Evolutionary conservation across 768 basidiomycete genomes (phyloP), one percentile per base, ranked within the genome.

Genomic region (Tricholoma sp.): DNA sequence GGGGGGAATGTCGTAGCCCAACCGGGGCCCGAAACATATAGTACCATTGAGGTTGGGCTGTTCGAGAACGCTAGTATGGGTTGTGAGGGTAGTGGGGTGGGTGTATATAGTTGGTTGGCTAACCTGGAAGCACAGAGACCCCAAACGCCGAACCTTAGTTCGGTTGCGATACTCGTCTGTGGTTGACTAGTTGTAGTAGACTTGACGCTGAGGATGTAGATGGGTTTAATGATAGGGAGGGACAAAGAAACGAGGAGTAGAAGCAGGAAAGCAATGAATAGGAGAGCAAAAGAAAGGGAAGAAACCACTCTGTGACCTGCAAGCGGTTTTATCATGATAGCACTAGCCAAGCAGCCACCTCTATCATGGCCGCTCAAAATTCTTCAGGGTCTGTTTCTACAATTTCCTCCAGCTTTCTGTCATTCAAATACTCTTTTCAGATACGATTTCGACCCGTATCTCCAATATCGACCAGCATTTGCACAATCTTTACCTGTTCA

Each of bases 401-500:
- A 16, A 1, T 14, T 37, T 14, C 16, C 12, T 16, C 14, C 5
- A n/a, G 5, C 14, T 6, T 37, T 37, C 5, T 12, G 2, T 4
- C 6, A 16, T 34, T 58, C 24, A 19, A 50, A 9, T 50, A n/a
- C 12, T 8, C n/a, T 50, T 7, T 22, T n/a, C 27, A 74, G 72
- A 0, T 76, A 66, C 45, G 3, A 62, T 0, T 54, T 64, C 5
- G 90, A 96, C 69, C 94, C 94, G 0, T 91, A 92, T 65, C 81
- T 95, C 31, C 58, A 73, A 7, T 94, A 76, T 64, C 83, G 91
- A 12, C 96, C 96, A 0, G 71, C 77, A 0, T 98, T 97, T 66
- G 86, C 87, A 5, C 86, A 87, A 59, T 94, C 95, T 0, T 82
- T 98, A 14, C 94, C 96, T 2, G 82, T 96, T 0, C 97, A 99